Conservation (phyloP, 2,329 filamentous ascomycete species). For the Cyanodermella asteris region DNA sequence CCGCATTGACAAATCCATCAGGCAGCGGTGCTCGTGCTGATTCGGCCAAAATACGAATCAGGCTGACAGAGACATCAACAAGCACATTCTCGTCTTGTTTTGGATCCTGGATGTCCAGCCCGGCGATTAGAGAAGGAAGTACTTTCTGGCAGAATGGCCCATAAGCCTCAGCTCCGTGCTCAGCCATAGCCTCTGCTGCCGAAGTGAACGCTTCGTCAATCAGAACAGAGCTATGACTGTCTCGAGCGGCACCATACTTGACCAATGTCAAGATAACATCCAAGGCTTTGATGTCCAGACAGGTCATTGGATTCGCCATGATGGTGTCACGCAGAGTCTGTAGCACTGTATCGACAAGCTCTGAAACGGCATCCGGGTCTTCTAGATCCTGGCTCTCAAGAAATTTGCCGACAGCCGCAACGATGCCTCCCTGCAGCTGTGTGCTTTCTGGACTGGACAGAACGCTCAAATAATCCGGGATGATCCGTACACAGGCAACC, state of each 20-base stretch:
- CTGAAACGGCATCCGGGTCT: constrained; percentile 73
- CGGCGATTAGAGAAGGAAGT: constrained; percentile 65
- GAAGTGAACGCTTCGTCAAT: constrained; percentile 85
- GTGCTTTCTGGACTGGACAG: constrained; percentile 29
- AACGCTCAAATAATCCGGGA: constrained; percentile 45
- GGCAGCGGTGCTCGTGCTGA: constrained; percentile 71
- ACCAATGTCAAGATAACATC: constrained; percentile 77
- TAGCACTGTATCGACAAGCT: constrained; percentile 73
- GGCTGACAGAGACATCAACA: constrained; percentile 66
- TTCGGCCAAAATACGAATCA: constrained; percentile 61
- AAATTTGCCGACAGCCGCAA: constrained; percentile 45
- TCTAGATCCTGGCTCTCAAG: constrained; percentile 58
- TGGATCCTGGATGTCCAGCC: constrained; percentile 72
- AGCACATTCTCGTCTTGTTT: constrained; percentile 69
- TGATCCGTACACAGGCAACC: constrained; percentile 70
- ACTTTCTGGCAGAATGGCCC: constrained; percentile 64
- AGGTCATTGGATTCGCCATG: constrained; percentile 51
- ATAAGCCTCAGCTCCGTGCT: constrained; percentile 45
- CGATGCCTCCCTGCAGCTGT: constrained; percentile 38
- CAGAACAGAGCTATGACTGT: constrained; percentile 68
- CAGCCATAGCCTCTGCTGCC: constrained; percentile 47
- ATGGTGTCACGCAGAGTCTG: constrained; percentile 73
- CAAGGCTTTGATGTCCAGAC: constrained; percentile 47
- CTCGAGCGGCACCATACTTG: constrained; percentile 66
- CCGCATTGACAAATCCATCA: constrained; percentile 59